phyloP scores from a whole-genome alignment of 768 basidiomycete genomes.

The Termitomyces sp. region DNA sequence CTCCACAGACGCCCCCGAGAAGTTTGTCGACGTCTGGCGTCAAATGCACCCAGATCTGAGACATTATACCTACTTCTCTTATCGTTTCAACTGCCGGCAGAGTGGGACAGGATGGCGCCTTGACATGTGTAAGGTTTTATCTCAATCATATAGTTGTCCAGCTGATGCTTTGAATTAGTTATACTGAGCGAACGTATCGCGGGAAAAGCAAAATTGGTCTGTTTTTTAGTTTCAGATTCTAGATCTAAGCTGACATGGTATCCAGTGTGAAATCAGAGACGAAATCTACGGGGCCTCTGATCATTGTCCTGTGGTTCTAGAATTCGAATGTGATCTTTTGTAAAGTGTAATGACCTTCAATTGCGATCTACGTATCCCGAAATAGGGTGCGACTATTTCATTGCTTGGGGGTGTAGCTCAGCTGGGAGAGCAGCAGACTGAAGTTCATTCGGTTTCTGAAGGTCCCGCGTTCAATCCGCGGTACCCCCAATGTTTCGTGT shows the following conservation, averaged over 20 bases:
- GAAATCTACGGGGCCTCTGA: slow-evolving; percentile 88
- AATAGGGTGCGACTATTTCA: too few relatives aligned
- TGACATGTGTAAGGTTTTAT: slow-evolving; percentile 61
- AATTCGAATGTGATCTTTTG: slow-evolving; percentile 21
- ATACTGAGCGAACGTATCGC: slow-evolving; percentile 67
- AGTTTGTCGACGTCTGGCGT: slow-evolving; percentile 80
- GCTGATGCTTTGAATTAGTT: slow-evolving; percentile 34
- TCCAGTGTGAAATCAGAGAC: slow-evolving; percentile 73
- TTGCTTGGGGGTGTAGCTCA: slow-evolving; percentile 63
- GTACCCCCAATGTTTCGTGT: slow-evolving; percentile 44
- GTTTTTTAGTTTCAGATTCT: slow-evolving; percentile 3
- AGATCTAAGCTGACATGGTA: neutral
- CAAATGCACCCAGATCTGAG: slow-evolving; percentile 55
- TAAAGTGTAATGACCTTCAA: neutral
- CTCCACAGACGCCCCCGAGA: slow-evolving; percentile 33
- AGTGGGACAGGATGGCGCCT: slow-evolving; percentile 88
- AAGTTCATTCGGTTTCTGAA: slow-evolving; percentile 44
- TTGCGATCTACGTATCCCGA: too few relatives aligned
- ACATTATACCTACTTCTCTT: slow-evolving; percentile 85
- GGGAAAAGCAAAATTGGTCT: slow-evolving; percentile 55
- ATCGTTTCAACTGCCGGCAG: slow-evolving; percentile 70
- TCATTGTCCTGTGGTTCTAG: slow-evolving; percentile 77
- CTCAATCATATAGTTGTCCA: neutral
- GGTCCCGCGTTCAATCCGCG: slow-evolving; percentile 73
- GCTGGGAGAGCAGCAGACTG: slow-evolving; percentile 67